Evolutionary conservation across 2,329 filamentous ascomycete species (phyloP), one percentile per base, ranked within the genome.

Genomic region (Xylaria sp.): DNA sequence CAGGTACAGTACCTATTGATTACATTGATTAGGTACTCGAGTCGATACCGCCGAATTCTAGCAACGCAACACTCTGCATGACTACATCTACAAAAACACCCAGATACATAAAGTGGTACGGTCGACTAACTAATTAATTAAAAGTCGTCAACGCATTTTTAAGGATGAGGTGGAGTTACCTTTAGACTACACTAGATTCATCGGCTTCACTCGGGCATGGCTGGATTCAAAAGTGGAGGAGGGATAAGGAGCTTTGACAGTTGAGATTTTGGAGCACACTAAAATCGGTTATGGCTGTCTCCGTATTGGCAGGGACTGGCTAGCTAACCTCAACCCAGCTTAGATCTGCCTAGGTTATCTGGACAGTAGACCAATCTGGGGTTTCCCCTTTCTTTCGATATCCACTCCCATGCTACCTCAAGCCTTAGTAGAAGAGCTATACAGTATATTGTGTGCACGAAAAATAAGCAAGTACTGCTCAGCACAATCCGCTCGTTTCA

Each of bases 391-490:
- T 60, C 46, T 35, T 40, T 35, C 7, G 25, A 43, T 43, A 31
- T 19, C 59, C 59, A 62, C 47, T 43, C 54, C 17, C 35, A 62
- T 58, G 27, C 48, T 35, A 60, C 53, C 52, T 51, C 52, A 51
- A 40, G 56, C 53, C 52, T 51, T 56, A 51, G 33, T 1, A 31
- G 58, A 37, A 17, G 41, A 43, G 37, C 17, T 58, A 61, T 57
- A 61, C 47, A 53, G 58, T 58, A 44, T 35, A 38, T 41, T 58
- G 17, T n/a, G 11, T 40, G 15, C 37, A 13, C 35, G 29, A 38
- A 55, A 44, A n/a, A 11, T 44, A 27, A 27, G 17, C 27, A 29
- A 17, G 37, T 56, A 41, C 27, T 13, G 21, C 46, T 40, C 46
- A 29, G 44, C 29, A 43, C 48, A 54, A 31, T 44, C 37, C 41